These are phyloP conservation scores for Pterocarpus santalinus DNA, from an alignment of 306 rosid genomes.

Conservation along the genomic window DNA sequence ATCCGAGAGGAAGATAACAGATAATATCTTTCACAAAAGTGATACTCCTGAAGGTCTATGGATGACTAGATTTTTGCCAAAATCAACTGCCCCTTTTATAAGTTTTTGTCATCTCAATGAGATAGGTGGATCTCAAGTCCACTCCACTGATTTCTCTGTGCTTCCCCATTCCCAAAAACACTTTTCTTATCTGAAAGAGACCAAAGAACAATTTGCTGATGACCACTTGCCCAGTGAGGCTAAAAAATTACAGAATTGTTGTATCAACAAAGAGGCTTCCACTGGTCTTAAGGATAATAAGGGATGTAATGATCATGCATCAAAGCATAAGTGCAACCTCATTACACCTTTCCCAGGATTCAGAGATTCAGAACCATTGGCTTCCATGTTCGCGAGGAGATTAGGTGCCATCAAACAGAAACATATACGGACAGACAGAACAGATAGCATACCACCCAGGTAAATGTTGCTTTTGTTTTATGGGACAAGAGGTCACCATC, in stretches of 20 bases:
- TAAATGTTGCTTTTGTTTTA: constrained; percentile 55
- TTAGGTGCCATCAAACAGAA: constrained; percentile 74
- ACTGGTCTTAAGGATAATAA: constrained; percentile 35
- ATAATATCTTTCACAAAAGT: constrained; percentile 37
- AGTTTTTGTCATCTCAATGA: constrained; percentile 43
- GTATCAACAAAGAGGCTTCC: constrained; percentile 46
- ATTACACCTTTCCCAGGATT: constrained; percentile 45
- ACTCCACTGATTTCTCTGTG: constrained; percentile 48
- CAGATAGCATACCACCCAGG: constrained; percentile 46
- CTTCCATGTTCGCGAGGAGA: constrained; percentile 75
- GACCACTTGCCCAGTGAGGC: constrained; percentile 45
- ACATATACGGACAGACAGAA: constrained; percentile 54
- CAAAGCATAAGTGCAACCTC: constrained; percentile 42
- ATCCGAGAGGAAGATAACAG: constrained; percentile 45
- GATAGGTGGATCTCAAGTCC: constrained; percentile 49
- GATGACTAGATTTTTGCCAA: constrained; percentile 71
- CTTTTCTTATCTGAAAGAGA: constrained; percentile 37
- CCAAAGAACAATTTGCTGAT: constrained; percentile 45
- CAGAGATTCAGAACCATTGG: constrained; percentile 63
- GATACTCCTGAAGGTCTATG: constrained; percentile 59
- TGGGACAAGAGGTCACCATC: constrained; percentile 58
- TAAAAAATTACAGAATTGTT: constrained; percentile 45
- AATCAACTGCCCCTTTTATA: constrained; percentile 51
- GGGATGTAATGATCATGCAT: constrained; percentile 48
- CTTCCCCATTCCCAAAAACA: constrained; percentile 43